Conservation (phyloP, 2,329 filamentous ascomycete genomes). For the Dothideomycetes sp. region DNA sequence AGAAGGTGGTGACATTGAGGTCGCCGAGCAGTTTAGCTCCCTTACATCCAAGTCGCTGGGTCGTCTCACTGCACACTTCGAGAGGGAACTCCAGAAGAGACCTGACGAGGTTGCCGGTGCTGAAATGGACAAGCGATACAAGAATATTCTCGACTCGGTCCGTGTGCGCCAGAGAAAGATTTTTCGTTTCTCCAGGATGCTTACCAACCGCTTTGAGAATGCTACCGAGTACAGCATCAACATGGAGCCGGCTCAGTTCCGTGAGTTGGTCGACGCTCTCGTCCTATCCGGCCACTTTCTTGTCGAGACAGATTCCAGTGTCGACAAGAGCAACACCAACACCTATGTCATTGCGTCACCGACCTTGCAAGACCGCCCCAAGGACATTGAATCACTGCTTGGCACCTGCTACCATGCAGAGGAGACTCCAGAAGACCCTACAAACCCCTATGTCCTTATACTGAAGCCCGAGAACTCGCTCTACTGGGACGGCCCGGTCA, state of each 20-base stretch:
- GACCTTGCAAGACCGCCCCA: slow-evolving; percentile 59
- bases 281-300: slow-evolving; percentile 78
- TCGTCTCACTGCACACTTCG: slow-evolving; percentile 81
- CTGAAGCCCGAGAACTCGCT: slow-evolving; percentile 70
- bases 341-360: slow-evolving; percentile 80
- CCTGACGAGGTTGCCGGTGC: slow-evolving; percentile 65
- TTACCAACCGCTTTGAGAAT: slow-evolving; percentile 93
- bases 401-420: slow-evolving; percentile 65
- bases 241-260: slow-evolving; percentile 55
- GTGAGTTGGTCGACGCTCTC: slow-evolving; percentile 70
- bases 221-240: slow-evolving; percentile 89
- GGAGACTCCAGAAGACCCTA: slow-evolving; percentile 58
- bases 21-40: slow-evolving; percentile 88
- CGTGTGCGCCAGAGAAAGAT: slow-evolving; percentile 92
- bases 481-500: slow-evolving; percentile 65
- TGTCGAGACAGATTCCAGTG: slow-evolving; percentile 58
- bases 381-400: slow-evolving; percentile 77
- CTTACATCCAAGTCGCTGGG: slow-evolving; percentile 87
- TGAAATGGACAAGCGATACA: slow-evolving; percentile 96
- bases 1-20: slow-evolving; percentile 89
- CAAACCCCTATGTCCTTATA: slow-evolving; percentile 75
- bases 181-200: slow-evolving; percentile 83
- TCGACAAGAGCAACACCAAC: slow-evolving; percentile 53
- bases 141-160: slow-evolving; percentile 87
- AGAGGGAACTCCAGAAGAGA: slow-evolving; percentile 75